These are phyloP conservation scores for Staphylotrichum longicolle DNA, from an alignment of 495 filamentous ascomycete species.

Conservation along the genomic window DNA sequence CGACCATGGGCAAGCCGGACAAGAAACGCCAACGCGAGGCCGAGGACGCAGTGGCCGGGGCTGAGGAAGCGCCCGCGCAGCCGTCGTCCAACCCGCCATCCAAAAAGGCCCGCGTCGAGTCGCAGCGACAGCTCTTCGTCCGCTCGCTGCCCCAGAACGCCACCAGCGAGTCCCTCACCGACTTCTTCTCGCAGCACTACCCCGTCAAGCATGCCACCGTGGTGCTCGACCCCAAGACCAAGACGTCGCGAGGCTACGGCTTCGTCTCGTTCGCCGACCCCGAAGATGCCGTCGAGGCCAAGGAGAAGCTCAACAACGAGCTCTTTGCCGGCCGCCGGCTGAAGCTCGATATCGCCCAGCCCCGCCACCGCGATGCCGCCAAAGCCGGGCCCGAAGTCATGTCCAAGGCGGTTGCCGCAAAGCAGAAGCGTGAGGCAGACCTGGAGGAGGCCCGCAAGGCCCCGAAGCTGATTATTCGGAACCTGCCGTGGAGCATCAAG, in stretches of 20 bases:
- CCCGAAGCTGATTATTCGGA: conserved; percentile 88
- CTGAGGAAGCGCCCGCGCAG: conserved; percentile 16
- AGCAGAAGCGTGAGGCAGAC: conserved; percentile 57
- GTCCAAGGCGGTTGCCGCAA: conserved; percentile 42
- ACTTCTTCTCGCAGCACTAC: conserved; percentile 88
- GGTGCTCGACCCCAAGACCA: conserved; percentile 75
- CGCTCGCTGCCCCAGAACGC: conserved; percentile 73
- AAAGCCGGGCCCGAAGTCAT: conserved; percentile 40
- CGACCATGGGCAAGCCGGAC: conserved; percentile 37
- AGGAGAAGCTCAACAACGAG: conserved; percentile 71
- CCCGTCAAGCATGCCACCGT: conserved; percentile 92
- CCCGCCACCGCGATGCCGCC: conserved; percentile 66
- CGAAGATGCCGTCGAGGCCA: conserved; percentile 79
- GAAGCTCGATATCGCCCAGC: conserved; percentile 81
- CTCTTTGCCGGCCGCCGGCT: conserved; percentile 76
- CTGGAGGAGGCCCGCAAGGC: conserved; percentile 55
- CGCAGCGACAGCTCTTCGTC: conserved; percentile 78
- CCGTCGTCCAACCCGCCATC: conserved; percentile 32
- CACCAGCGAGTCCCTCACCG: conserved; percentile 79
- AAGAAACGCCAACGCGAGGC: conserved; percentile 39
- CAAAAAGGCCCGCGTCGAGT: conserved; percentile 48
- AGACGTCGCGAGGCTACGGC: conserved; percentile 84
- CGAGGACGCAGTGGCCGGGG: conserved; percentile 20
- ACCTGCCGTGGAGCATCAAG: conserved; percentile 95
- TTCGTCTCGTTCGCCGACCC: conserved; percentile 95